phyloP scores from a whole-genome alignment of 148 eudicot species.

The Cornus kousa region DNA sequence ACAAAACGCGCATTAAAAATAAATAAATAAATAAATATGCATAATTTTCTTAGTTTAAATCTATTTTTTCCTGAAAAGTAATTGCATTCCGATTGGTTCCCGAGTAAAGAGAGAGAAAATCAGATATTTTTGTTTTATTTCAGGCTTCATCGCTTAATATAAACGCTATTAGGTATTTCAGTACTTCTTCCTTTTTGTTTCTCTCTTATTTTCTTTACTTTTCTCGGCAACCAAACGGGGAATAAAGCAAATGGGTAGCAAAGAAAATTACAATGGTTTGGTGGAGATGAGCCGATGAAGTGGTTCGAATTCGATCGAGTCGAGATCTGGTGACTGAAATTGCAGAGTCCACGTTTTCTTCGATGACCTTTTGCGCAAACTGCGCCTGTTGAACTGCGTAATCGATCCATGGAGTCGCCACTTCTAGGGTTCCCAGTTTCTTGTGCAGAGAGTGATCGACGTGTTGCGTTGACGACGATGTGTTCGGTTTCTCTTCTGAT shows the following conservation, averaged over 20 bases:
- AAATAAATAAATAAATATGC: neutral
- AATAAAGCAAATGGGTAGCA: neutral
- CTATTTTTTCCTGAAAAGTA: neutral
- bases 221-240: neutral
- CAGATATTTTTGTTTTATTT: neutral
- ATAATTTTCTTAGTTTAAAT: neutral
- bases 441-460: slow-evolving; percentile 12
- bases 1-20: neutral
- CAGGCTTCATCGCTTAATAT: neutral
- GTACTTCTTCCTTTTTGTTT: neutral
- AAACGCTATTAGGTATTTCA: too few species aligned
- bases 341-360: slow-evolving; percentile 40
- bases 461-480: neutral
- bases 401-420: slow-evolving; percentile 55
- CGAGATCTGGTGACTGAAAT: slow-evolving; percentile 49
- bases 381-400: slow-evolving; percentile 52
- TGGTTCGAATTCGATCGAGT: slow-evolving; percentile 53
- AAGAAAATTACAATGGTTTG: slow-evolving; percentile 45
- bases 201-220: too few species aligned
- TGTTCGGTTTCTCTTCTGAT: slow-evolving; percentile 24
- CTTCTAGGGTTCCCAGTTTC: slow-evolving; percentile 27
- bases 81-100: neutral
- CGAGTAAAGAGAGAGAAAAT: neutral
- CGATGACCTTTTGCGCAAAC: slow-evolving; percentile 36
- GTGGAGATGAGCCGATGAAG: slow-evolving; percentile 63